These are phyloP conservation scores for Penicillium olsonii DNA, from an alignment of 2,329 filamentous ascomycete species.

Conservation along the genomic window DNA sequence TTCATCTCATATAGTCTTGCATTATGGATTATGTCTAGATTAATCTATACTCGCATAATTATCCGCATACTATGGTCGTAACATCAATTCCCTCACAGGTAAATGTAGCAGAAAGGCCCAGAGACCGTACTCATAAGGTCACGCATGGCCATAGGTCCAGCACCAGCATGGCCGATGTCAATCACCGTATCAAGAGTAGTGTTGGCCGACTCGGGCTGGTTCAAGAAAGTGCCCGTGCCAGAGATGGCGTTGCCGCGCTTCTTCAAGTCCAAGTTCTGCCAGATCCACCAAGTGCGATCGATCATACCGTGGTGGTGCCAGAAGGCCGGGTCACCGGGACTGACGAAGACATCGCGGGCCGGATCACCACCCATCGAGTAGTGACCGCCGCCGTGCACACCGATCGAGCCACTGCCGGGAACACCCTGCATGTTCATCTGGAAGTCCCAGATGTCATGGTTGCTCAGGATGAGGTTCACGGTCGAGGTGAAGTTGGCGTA, in stretches of 20 bases:
- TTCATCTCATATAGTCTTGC: background rate
- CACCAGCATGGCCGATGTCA: conserved; percentile 41
- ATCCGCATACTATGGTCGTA: background rate
- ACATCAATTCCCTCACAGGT: conserved; percentile 26
- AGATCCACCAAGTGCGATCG: conserved; percentile 53
- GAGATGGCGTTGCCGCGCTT: conserved; percentile 40
- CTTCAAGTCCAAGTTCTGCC: conserved; percentile 49
- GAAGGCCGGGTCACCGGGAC: conserved; percentile 51
- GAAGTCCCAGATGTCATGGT: conserved; percentile 35
- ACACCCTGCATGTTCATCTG: conserved; percentile 42
- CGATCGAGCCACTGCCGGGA: conserved; percentile 32
- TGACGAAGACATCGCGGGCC: conserved; percentile 49
- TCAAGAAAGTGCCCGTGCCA: conserved; percentile 49
- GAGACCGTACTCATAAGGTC: conserved; percentile 46
- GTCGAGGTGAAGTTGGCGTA: conserved; percentile 27
- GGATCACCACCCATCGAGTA: conserved; percentile 50
- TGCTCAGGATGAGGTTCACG: conserved; percentile 21
- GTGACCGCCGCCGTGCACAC: conserved; percentile 51
- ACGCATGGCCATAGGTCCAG: conserved; percentile 34
- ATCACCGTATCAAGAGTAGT: conserved; percentile 49
- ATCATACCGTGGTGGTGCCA: conserved; percentile 53
- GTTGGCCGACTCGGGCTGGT: conserved; percentile 45
- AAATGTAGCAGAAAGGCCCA: conserved; percentile 52
- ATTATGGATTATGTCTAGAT: background rate
- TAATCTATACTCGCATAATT: background rate